A percentile compares a stretch with the other conserved stretches of the same genome.
These are phyloP conservation scores for Tuctoria greenei DNA, from an alignment of 176 grass and related monocot species.

Conservation along the genomic window DNA sequence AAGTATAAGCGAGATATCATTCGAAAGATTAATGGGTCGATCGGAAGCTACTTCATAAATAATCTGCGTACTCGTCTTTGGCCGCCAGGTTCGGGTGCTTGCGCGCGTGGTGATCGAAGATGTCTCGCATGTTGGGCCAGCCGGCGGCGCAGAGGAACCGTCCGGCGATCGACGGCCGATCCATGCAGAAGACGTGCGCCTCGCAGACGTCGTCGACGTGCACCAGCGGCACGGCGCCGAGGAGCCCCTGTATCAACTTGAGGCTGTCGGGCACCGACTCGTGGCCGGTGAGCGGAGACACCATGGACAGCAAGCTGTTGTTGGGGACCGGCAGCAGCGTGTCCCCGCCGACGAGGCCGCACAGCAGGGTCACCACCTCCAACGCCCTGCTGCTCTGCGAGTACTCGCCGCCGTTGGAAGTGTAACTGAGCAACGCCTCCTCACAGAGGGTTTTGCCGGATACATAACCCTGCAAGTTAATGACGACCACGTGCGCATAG, in stretches of 20 bases:
- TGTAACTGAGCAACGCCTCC: constrained; percentile 44
- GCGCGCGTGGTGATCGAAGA: constrained; percentile 4
- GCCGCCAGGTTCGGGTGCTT: constrained; percentile 8
- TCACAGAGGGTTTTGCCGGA: constrained; percentile 32
- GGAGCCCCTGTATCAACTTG: constrained; percentile 37
- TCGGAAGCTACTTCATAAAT: neutral
- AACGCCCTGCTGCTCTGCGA: too few species aligned
- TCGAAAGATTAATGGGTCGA: too few species aligned
- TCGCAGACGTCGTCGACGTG: constrained; percentile 18
- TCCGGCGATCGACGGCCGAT: constrained; percentile 23
- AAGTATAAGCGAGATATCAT: too few species aligned
- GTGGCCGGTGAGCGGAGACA: constrained; percentile 35
- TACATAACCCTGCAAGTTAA: constrained; percentile 33
- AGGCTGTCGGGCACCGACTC: too few species aligned
- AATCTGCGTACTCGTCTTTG: constrained; percentile 41
- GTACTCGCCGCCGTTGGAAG: too few species aligned
- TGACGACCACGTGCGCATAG: too few species aligned
- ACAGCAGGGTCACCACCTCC: constrained; percentile 49
- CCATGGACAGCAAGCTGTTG: neutral
- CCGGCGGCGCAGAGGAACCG: constrained; percentile 40
- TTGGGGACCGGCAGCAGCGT: neutral
- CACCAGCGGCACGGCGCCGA: constrained; percentile 33
- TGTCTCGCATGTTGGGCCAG: constrained; percentile 26
- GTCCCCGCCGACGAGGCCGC: constrained; percentile 54
- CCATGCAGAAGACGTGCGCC: constrained; percentile 48